phyloP scores from a whole-genome alignment of 2,329 filamentous ascomycete species.

The Drechslerella stenobrocha region DNA sequence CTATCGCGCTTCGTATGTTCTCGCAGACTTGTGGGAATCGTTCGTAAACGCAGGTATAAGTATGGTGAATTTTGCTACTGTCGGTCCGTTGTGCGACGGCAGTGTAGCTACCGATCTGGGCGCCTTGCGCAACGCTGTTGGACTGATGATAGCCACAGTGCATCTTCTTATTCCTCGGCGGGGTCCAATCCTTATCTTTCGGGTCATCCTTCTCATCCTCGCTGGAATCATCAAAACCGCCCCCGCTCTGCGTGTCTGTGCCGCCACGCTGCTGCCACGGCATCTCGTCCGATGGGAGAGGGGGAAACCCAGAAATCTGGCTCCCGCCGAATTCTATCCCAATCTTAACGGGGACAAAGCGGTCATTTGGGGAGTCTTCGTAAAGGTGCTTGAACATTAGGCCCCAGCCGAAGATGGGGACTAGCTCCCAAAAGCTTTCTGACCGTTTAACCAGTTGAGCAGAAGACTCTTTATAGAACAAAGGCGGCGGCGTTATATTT shows the following conservation, averaged over 20 bases:
- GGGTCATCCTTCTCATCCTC: neutral
- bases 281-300: constrained; percentile 15
- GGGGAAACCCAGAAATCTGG: constrained; percentile 6
- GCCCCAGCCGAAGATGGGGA: constrained; percentile 1
- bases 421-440: neutral
- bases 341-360: neutral
- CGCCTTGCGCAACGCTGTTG: neutral
- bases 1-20: constrained; percentile 11
- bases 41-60: constrained; percentile 11
- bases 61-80: neutral
- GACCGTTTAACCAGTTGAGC: neutral
- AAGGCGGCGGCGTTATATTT: neutral
- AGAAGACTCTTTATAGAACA: neutral
- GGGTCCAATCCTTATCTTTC: neutral
- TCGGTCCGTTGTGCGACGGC: neutral
- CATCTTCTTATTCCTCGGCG: neutral
- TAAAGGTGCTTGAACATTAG: constrained; percentile 6
- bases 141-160: neutral
- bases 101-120: neutral
- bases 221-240: too few species aligned
- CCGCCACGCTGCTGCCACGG: constrained; percentile 3
- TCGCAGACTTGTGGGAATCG: constrained; percentile 13
- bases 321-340: constrained; percentile 11
- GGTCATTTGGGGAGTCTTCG: constrained; percentile 1
- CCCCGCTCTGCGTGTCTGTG: neutral